Evolutionary conservation across 441 rosid genomes (phyloP).

Genomic region (Populus hybrid): DNA sequence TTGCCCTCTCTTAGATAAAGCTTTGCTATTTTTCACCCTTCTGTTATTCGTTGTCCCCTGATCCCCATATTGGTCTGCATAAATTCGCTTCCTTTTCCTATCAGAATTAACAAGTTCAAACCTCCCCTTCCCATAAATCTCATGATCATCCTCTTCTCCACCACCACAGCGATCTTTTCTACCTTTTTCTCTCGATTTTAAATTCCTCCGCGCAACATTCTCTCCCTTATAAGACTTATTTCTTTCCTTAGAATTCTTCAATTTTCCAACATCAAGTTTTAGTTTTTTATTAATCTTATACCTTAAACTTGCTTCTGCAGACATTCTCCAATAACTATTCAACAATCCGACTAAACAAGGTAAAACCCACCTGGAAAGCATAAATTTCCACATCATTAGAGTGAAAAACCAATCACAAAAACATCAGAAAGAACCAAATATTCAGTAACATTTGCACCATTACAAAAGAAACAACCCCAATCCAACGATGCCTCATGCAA

Average conservation of each 20-base stretch:
- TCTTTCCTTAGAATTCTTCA: slow-evolving; percentile 25
- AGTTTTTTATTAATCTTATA: slow-evolving; percentile 43
- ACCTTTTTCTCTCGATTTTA: slow-evolving; percentile 8
- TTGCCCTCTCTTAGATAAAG: slow-evolving; percentile 16
- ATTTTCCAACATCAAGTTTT: slow-evolving; percentile 28
- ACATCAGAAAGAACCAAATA: background rate
- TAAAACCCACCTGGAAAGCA: background rate
- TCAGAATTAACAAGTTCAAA: slow-evolving; percentile 16
- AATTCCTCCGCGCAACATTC: background rate
- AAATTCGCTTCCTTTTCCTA: slow-evolving; percentile 48
- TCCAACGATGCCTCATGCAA: background rate
- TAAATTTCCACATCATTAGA: background rate
- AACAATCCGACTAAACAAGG: background rate
- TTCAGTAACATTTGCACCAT: background rate
- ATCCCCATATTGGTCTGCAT: slow-evolving; percentile 22
- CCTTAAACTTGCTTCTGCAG: slow-evolving; percentile 32
- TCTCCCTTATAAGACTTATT: slow-evolving; percentile 15
- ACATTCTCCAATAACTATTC: slow-evolving; percentile 25
- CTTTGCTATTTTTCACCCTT: slow-evolving; percentile 1
- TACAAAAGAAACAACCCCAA: background rate
- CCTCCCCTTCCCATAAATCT: slow-evolving; percentile 28
- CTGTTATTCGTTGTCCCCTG: slow-evolving; percentile 5
- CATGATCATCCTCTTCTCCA: background rate
- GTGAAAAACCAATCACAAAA: background rate
- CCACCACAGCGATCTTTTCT: background rate